Percentiles rank a stretch among this genome's conserved stretches.
phyloP scores from a whole-genome alignment of 345 rosid genomes.

The Camelina hispida region DNA sequence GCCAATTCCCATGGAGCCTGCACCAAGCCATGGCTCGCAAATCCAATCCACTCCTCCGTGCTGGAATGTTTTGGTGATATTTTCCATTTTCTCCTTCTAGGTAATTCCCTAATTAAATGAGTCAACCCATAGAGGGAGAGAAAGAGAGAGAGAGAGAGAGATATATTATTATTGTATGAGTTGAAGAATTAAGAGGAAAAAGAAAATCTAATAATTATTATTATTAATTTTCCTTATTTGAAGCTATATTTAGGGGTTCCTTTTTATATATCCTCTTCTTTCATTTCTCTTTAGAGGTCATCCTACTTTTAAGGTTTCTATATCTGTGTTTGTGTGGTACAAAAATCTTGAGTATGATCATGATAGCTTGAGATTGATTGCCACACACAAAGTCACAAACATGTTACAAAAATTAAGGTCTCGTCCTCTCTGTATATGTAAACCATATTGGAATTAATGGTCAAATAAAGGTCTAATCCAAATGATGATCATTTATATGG shows the following conservation, averaged over 20 bases:
- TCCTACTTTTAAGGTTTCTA: conserved; percentile 39
- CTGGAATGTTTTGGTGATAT: background rate
- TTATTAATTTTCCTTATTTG: background rate
- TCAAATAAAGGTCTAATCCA: too few relatives aligned
- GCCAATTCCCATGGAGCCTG: conserved; percentile 9
- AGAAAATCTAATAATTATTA: conserved; percentile 11
- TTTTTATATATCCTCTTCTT: conserved; percentile 7
- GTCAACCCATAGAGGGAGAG: conserved; percentile 25
- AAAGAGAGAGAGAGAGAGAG: background rate
- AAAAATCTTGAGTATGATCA: conserved; percentile 8
- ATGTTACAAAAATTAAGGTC: background rate
- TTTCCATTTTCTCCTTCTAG: conserved; percentile 35
- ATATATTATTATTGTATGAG: background rate
- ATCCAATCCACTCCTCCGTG: conserved; percentile 35
- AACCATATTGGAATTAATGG: too few relatives aligned
- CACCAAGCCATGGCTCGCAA: conserved; percentile 33
- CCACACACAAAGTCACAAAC: background rate
- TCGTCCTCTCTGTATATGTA: too few relatives aligned
- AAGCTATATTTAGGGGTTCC: conserved; percentile 27
- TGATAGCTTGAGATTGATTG: conserved; percentile 1
- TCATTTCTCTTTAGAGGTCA: conserved; percentile 29
- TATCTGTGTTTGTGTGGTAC: conserved; percentile 26
- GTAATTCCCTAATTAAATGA: conserved; percentile 15
- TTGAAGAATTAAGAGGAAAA: conserved; percentile 8
- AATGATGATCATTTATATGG: too few relatives aligned